A percentile compares a stretch with the other conserved stretches of the same genome.
Conservation (phyloP, 805 yeast genomes). For the Candida tibetensis region DNA sequence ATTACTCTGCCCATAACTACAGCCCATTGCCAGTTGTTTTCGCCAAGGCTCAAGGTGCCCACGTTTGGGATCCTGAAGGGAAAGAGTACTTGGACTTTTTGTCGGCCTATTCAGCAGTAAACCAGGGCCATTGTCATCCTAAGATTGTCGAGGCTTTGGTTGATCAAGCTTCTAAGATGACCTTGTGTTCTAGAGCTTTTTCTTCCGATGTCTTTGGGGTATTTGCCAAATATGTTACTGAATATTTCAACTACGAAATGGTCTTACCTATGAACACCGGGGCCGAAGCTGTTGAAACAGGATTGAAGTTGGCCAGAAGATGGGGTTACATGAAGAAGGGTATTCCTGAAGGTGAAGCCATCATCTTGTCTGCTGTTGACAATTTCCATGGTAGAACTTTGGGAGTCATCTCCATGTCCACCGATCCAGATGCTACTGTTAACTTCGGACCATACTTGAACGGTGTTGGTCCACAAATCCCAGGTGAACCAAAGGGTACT, state of each 20-base stretch:
- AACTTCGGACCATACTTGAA: constrained; percentile 86
- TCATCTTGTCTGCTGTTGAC: constrained; percentile 80
- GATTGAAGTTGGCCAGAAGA: constrained; percentile 88
- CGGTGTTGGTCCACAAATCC: constrained; percentile 81
- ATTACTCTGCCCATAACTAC: constrained; percentile 94
- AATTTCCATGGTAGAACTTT: constrained; percentile 97
- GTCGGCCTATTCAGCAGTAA: constrained; percentile 94
- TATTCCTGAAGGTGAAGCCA: constrained; percentile 79
- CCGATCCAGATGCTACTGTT: constrained; percentile 88
- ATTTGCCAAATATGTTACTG: constrained; percentile 84
- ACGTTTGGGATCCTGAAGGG: constrained; percentile 98
- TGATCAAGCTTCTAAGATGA: constrained; percentile 82
- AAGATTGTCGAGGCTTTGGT: constrained; percentile 78
- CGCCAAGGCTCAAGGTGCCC: constrained; percentile 81
- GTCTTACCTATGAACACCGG: constrained; percentile 98
- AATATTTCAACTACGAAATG: constrained; percentile 86
- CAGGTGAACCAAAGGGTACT: constrained; percentile 61
- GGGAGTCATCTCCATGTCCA: constrained; percentile 93
- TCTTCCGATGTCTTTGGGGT: constrained; percentile 84
- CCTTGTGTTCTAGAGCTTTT: constrained; percentile 89
- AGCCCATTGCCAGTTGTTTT: constrained; percentile 96
- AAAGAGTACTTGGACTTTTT: constrained; percentile 88
- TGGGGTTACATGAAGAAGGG: constrained; percentile 94
- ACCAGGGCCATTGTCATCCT: constrained; percentile 98
- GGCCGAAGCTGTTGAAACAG: constrained; percentile 98